Percentiles rank a stretch among this genome's conserved stretches.
Evolutionary conservation across 1,284 basidiomycete genomes (phyloP).

Genomic region (Boletus albobrunnescens): DNA sequence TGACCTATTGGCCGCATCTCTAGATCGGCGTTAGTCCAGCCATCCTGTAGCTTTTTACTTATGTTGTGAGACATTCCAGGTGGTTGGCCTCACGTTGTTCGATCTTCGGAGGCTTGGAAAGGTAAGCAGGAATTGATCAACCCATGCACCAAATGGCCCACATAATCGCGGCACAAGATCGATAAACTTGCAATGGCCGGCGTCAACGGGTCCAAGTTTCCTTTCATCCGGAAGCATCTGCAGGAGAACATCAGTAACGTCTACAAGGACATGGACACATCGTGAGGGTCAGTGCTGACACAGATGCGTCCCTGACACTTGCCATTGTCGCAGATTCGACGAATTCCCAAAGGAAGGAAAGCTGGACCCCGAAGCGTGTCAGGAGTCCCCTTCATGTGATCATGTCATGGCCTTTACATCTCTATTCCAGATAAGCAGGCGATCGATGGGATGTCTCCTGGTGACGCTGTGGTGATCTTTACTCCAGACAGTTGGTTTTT

Average conservation of each 20-base stretch:
- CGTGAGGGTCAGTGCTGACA: slow-evolving; percentile 45
- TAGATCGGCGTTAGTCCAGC: slow-evolving; percentile 61
- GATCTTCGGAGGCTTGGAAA: slow-evolving; percentile 85
- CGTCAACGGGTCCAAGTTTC: slow-evolving; percentile 81
- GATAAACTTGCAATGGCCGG: slow-evolving; percentile 78
- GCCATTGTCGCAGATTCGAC: slow-evolving; percentile 56
- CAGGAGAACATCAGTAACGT: slow-evolving; percentile 77
- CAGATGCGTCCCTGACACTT: background rate
- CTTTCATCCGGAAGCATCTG: slow-evolving; percentile 79
- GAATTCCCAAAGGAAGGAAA: slow-evolving; percentile 71
- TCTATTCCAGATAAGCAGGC: slow-evolving; percentile 71
- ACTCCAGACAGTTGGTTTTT: slow-evolving; percentile 72
- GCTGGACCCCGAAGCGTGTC: slow-evolving; percentile 79
- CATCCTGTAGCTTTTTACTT: slow-evolving; percentile 1
- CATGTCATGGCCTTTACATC: slow-evolving; percentile 6
- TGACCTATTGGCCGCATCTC: slow-evolving; percentile 4
- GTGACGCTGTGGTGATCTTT: slow-evolving; percentile 86
- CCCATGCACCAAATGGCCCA: background rate
- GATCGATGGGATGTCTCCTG: slow-evolving; percentile 74
- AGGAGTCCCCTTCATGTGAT: slow-evolving; percentile 26
- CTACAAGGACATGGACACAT: slow-evolving; percentile 83
- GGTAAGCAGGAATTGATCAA: slow-evolving; percentile 38
- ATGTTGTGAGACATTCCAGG: slow-evolving; percentile 43
- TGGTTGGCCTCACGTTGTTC: slow-evolving; percentile 86
- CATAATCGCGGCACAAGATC: slow-evolving; percentile 40